phyloP scores from a whole-genome alignment of 345 rosid genomes.

The Angophora floribunda region DNA sequence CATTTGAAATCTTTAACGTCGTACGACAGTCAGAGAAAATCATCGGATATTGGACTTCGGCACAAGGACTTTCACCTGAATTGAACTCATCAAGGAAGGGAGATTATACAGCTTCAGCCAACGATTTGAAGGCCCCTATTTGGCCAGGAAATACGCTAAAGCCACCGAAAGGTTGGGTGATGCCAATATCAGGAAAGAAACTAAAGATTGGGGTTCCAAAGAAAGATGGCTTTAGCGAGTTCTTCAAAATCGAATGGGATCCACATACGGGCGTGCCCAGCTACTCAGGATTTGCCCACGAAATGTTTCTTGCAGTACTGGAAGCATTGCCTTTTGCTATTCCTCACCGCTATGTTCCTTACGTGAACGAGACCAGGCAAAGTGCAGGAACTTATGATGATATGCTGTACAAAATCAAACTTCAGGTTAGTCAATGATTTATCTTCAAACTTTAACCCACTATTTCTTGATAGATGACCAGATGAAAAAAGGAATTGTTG shows the following conservation, averaged over 20 bases:
- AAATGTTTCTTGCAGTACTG: conserved; percentile 3
- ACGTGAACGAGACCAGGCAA: background rate
- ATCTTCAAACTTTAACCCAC: no score
- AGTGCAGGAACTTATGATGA: background rate
- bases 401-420: background rate
- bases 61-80: background rate
- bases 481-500: no score
- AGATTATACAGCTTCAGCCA: background rate
- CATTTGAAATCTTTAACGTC: conserved; percentile 4
- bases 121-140: background rate
- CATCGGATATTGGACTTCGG: conserved; percentile 4
- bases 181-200: conserved; percentile 3
- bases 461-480: no score
- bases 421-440: background rate
- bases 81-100: background rate
- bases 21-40: background rate
- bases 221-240: conserved; percentile 1
- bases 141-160: conserved; percentile 13
- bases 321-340: conserved; percentile 3
- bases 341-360: background rate
- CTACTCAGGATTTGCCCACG: conserved; percentile 5
- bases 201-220: conserved; percentile 8
- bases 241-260: conserved; percentile 4
- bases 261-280: background rate
- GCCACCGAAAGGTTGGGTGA: conserved; percentile 8